Conservation (phyloP, 441 rosid genomes). For the Breynia disticha region DNA sequence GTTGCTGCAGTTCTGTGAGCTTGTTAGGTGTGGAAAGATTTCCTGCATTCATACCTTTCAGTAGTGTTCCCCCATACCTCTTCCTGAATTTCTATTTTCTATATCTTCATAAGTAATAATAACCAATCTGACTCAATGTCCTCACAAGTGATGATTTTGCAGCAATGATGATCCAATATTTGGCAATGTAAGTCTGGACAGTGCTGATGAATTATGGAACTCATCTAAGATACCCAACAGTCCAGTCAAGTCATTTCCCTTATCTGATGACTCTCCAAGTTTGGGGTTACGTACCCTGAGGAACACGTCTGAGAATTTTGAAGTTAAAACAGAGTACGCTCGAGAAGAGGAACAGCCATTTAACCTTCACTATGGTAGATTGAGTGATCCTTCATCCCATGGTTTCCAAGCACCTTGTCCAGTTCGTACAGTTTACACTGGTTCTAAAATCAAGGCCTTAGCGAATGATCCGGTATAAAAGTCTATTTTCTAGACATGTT, state of each 20-base stretch:
- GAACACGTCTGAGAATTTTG: slow-evolving; percentile 28
- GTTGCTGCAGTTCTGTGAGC: slow-evolving; percentile 5
- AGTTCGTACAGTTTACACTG: slow-evolving; percentile 25
- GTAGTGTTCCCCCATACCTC: neutral
- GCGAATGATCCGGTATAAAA: slow-evolving; percentile 50
- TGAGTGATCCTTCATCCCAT: slow-evolving; percentile 35
- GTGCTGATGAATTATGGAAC: slow-evolving; percentile 74
- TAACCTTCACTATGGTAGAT: slow-evolving; percentile 27
- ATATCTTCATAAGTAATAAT: slow-evolving; percentile 1
- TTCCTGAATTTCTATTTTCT: neutral
- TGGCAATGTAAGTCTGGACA: slow-evolving; percentile 59
- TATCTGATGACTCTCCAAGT: slow-evolving; percentile 41
- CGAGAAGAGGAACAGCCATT: slow-evolving; percentile 37
- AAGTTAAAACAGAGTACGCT: slow-evolving; percentile 41
- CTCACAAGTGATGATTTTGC: slow-evolving; percentile 96
- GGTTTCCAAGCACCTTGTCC: slow-evolving; percentile 20
- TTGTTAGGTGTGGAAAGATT: slow-evolving; percentile 11
- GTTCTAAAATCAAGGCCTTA: slow-evolving; percentile 24
- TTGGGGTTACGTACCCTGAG: slow-evolving; percentile 35
- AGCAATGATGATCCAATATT: slow-evolving; percentile 84
- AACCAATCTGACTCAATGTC: slow-evolving; percentile 52
- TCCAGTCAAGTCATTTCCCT: slow-evolving; percentile 42
- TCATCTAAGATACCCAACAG: slow-evolving; percentile 46
- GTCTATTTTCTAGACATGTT: slow-evolving; percentile 4
- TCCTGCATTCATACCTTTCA: neutral